phyloP scores from a whole-genome alignment of 2,329 filamentous ascomycete genomes.

The Aureobasidium sp. region DNA sequence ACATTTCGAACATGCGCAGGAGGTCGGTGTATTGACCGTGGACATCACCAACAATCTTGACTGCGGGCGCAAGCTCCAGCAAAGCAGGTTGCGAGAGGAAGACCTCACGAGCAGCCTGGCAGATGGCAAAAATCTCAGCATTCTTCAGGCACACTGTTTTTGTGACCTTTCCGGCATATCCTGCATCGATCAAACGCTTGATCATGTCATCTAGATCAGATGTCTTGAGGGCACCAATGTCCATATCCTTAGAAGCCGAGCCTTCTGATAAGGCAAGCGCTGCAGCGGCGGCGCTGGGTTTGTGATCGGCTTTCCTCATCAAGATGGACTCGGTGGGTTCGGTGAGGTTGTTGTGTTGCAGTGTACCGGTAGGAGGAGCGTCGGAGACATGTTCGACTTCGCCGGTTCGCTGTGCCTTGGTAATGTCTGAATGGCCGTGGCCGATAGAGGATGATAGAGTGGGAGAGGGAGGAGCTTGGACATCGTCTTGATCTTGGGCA shows the following conservation, averaged over 20 bases:
- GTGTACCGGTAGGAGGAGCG: slow-evolving; percentile 64
- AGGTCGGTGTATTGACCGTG: slow-evolving; percentile 95
- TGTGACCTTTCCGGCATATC: slow-evolving; percentile 92
- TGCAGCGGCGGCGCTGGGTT: slow-evolving; percentile 24
- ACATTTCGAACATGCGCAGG: slow-evolving; percentile 98
- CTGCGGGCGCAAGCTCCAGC: slow-evolving; percentile 83
- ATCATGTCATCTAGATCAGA: slow-evolving; percentile 98
- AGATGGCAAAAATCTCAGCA: slow-evolving; percentile 92
- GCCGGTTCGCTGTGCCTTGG: slow-evolving; percentile 72
- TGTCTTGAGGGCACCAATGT: slow-evolving; percentile 84
- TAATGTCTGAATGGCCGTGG: slow-evolving; percentile 67
- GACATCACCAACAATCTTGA: slow-evolving; percentile 96
- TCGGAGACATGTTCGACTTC: slow-evolving; percentile 95
- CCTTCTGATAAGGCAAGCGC: slow-evolving; percentile 21
- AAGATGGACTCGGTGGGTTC: slow-evolving; percentile 84
- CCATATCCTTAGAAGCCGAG: slow-evolving; percentile 48
- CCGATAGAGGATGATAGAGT: slow-evolving; percentile 70
- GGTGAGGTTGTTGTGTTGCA: slow-evolving; percentile 42
- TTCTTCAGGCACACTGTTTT: slow-evolving; percentile 97
- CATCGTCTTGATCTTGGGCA: slow-evolving; percentile 18
- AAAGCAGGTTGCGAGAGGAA: slow-evolving; percentile 88
- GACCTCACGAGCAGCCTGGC: slow-evolving; percentile 77
- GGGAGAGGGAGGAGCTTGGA: slow-evolving; percentile 68
- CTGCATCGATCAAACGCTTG: slow-evolving; percentile 84
- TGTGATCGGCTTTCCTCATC: slow-evolving; percentile 64